phyloP scores from a whole-genome alignment of 305 asterid species.

The Vinca major region DNA sequence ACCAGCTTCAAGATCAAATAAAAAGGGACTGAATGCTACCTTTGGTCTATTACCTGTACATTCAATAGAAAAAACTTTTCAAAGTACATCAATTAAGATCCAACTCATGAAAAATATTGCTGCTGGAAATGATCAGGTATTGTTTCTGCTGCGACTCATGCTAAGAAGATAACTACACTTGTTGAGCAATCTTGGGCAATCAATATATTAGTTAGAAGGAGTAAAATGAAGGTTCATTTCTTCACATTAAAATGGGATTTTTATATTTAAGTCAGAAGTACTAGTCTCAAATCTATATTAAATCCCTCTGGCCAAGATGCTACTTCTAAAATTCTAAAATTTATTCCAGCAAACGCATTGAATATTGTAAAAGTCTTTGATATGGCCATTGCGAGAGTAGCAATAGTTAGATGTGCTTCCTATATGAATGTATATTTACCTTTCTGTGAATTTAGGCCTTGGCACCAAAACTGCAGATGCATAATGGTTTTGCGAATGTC shows the following conservation, averaged over 20 bases:
- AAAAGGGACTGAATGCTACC: conserved; percentile 43
- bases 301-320: neutral
- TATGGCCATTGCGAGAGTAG: neutral
- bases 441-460: conserved; percentile 44
- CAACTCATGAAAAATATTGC: neutral
- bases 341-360: neutral
- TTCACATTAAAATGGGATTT: neutral
- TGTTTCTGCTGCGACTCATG: neutral
- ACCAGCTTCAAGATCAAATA: conserved; percentile 80
- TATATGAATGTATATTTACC: conserved; percentile 34
- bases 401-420: neutral
- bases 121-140: neutral
- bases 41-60: conserved; percentile 40
- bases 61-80: conserved; percentile 11
- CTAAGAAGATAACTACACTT: neutral
- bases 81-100: neutral
- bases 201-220: neutral
- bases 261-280: neutral
- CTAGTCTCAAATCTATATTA: neutral
- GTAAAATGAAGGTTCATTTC: neutral
- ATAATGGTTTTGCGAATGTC: conserved; percentile 85
- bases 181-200: neutral
- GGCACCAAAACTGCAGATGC: conserved; percentile 94
- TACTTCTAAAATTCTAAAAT: neutral
- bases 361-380: neutral